Percentiles rank a stretch among this genome's conserved stretches.
Evolutionary conservation across 208 protist species (phyloP).

Genomic region (Trypanosomatidae sp.): DNA sequence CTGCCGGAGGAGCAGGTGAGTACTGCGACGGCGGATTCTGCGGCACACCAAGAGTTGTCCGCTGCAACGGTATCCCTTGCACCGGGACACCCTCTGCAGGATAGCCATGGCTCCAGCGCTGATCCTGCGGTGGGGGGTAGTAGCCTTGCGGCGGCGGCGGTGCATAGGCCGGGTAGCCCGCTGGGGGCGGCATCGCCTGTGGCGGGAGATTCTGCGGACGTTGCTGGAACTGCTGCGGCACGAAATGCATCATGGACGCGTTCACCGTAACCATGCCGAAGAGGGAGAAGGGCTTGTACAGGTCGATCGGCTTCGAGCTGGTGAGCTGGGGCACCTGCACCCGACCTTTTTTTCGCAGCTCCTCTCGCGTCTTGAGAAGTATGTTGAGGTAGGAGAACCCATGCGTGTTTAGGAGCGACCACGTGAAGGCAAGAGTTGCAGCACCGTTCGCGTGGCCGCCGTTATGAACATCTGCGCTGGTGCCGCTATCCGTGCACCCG

Average conservation of each 20-base stretch:
- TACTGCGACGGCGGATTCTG: constrained; percentile 6
- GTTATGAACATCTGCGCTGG: constrained; percentile 74
- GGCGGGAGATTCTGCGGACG: constrained; percentile 26
- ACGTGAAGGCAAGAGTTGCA: constrained; percentile 81
- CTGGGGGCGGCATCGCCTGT: constrained; percentile 18
- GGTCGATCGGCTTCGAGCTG: constrained; percentile 87
- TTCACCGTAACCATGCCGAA: constrained; percentile 81
- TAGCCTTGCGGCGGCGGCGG: constrained; percentile 22
- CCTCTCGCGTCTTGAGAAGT: constrained; percentile 75
- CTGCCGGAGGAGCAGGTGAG: constrained; percentile 6
- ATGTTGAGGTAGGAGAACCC: constrained; percentile 81
- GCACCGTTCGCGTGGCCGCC: constrained; percentile 64
- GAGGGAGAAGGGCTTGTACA: constrained; percentile 88
- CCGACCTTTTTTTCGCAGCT: constrained; percentile 68
- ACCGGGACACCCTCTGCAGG: background rate
- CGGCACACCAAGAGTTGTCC: background rate
- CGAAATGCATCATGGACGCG: constrained; percentile 51
- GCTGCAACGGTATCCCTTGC: background rate
- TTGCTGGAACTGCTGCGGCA: constrained; percentile 63
- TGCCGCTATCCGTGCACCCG: constrained; percentile 85
- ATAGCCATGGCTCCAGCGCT: background rate
- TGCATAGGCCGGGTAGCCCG: constrained; percentile 15
- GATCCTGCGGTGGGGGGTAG: background rate
- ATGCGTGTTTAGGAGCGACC: constrained; percentile 64
- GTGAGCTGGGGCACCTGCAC: constrained; percentile 90